Conservation (phyloP, 2,329 filamentous ascomycete genomes). For the Epichloe sibirici region DNA sequence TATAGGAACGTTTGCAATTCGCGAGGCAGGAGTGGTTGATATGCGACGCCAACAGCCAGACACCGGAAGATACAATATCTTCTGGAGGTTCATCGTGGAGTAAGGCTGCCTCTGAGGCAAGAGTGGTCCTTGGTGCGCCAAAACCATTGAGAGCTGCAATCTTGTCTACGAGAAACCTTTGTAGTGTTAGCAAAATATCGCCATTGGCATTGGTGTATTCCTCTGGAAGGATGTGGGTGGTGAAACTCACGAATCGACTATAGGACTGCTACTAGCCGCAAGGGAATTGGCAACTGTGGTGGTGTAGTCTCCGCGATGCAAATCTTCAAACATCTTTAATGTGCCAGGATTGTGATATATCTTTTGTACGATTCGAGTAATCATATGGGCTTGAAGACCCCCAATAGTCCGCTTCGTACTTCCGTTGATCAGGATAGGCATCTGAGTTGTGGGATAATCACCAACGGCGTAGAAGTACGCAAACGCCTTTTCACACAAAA, state of each 20-base stretch:
- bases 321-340: constrained; percentile 19
- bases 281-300: too few relatives aligned
- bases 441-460: constrained; percentile 3
- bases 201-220: background rate
- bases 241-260: constrained; percentile 33
- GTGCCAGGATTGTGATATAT: constrained; percentile 27
- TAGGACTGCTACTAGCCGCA: constrained; percentile 9
- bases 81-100: too few relatives aligned
- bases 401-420: constrained; percentile 10
- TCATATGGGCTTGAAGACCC: constrained; percentile 29
- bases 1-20: constrained; percentile 35
- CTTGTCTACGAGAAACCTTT: constrained; percentile 33
- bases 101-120: background rate
- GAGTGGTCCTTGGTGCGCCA: constrained; percentile 17
- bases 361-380: constrained; percentile 31
- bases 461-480: constrained; percentile 22
- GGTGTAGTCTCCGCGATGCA: constrained; percentile 29
- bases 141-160: constrained; percentile 33
- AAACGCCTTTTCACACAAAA: constrained; percentile 46
- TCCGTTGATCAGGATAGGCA: constrained; percentile 20
- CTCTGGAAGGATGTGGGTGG: background rate
- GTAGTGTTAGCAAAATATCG: background rate
- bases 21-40: constrained; percentile 40
- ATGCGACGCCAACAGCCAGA: constrained; percentile 36
- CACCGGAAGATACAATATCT: constrained; percentile 15